These are phyloP conservation scores for Aspergillus baeticus DNA, from an alignment of 495 filamentous ascomycete species.

Conservation along the genomic window DNA sequence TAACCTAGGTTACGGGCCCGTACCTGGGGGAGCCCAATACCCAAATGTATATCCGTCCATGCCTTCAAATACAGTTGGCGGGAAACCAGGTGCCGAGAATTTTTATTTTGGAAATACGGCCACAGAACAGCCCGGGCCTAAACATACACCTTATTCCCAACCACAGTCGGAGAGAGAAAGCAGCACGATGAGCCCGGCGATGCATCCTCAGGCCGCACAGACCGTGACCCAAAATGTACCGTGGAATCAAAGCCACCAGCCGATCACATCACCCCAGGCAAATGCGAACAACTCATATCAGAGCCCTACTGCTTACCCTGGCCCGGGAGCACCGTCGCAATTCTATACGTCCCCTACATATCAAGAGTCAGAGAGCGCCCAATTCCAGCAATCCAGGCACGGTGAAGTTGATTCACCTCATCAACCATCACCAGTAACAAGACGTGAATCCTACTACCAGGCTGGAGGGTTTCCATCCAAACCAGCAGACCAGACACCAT, in stretches of 20 bases:
- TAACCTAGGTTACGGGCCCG: slow-evolving; percentile 46
- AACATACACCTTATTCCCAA: slow-evolving; percentile 45
- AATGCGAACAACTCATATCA: slow-evolving; percentile 16
- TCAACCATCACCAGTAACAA: slow-evolving; percentile 23
- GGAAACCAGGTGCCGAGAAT: slow-evolving; percentile 63
- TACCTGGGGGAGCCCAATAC: slow-evolving; percentile 50
- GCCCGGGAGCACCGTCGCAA: slow-evolving; percentile 23
- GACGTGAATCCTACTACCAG: slow-evolving; percentile 33
- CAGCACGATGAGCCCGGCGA: slow-evolving; percentile 25
- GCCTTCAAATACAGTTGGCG: slow-evolving; percentile 47
- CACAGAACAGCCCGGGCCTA: slow-evolving; percentile 40
- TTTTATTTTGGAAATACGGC: slow-evolving; percentile 72
- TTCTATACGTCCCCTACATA: slow-evolving; percentile 30
- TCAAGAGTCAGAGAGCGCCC: slow-evolving; percentile 22
- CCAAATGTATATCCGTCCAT: slow-evolving; percentile 68
- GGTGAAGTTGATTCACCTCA: slow-evolving; percentile 32
- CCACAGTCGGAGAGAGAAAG: slow-evolving; percentile 28
- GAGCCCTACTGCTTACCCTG: slow-evolving; percentile 23
- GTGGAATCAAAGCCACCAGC: slow-evolving; percentile 31
- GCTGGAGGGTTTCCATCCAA: slow-evolving; percentile 24
- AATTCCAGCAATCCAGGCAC: slow-evolving; percentile 21
- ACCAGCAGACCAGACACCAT: slow-evolving; percentile 27
- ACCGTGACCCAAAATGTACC: slow-evolving; percentile 24
- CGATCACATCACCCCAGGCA: slow-evolving; percentile 28
- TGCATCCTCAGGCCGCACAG: slow-evolving; percentile 26